Evolutionary conservation across 805 yeast genomes (phyloP), one percentile per base, ranked within the genome.

Genomic region (Teunomyces gatunensis): DNA sequence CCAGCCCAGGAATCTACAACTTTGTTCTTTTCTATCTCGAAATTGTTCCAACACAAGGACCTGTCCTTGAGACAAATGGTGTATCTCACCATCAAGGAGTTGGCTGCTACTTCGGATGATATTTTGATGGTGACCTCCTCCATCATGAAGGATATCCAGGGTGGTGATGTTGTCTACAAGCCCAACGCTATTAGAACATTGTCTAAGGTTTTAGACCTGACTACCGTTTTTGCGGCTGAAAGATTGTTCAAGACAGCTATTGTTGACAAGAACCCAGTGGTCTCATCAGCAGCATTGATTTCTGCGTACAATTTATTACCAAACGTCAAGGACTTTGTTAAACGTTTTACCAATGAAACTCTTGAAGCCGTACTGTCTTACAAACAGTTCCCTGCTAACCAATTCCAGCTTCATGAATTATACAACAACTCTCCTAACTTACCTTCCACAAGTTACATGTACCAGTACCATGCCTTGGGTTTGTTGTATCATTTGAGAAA

Each of bases 71-170:
- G 99, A 68, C 99, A 94, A 71, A 80, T 88, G 73, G 96, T 92
- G 13, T 94, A 92, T 63, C 75, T 94, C 65, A 92, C 97, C 12
- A 90, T 92, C 68, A 94, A 94, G 73, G 97, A 92, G 67, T 79
- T 94, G 53, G 81, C 92, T 43, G 70, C 84, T 15, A 80, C 86
- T 53, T 89, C 97, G 17, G 88, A 89, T 56, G 97, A 94, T 68
- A 89, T 90, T 48, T 79, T 94, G 67, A 94, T 94, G 98, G 97
- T 92, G 23, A 94, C 99, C 23, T 89, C 97, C 2, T 90, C 96
- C 23, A 91, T 94, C 63, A 94, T 94, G 97, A 91, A 91, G 71
- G 99, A 94, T 71, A 89, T 94, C 46, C 97, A 95, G 71, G 85
- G 84, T 55, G 92, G 92, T 48, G 95, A 89, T 50, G 74, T 81